Percentiles rank a stretch among this genome's conserved stretches.
These are phyloP conservation scores for Aspergillus nidulans DNA, from an alignment of 495 filamentous ascomycete genomes.

Conservation along the genomic window DNA sequence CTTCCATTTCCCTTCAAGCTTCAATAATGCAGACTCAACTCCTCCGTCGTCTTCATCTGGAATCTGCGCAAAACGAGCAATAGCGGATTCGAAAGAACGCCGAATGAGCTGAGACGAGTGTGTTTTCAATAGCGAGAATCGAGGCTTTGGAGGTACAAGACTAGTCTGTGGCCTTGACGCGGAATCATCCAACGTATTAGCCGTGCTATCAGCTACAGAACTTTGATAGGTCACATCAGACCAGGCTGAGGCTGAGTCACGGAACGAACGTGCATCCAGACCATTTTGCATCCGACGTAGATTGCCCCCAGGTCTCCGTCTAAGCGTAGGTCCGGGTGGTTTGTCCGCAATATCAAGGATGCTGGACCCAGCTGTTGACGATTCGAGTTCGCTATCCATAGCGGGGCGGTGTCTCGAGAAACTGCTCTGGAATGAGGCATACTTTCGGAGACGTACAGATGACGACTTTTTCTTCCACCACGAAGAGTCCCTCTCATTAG, in stretches of 20 bases:
- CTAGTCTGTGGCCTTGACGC: conserved; percentile 30
- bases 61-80: conserved; percentile 81
- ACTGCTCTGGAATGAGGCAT: conserved; percentile 71
- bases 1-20: conserved; percentile 81
- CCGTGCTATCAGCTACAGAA: conserved; percentile 49
- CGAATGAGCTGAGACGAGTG: conserved; percentile 73
- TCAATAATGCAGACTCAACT: conserved; percentile 83
- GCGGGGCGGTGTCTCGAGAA: conserved; percentile 56
- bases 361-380: conserved; percentile 41
- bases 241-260: conserved; percentile 64
- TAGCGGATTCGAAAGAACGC: conserved; percentile 85
- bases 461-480: conserved; percentile 26
- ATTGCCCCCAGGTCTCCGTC: conserved; percentile 85
- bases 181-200: conserved; percentile 18
- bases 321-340: conserved; percentile 53
- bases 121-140: conserved; percentile 64
- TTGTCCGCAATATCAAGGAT: conserved; percentile 35
- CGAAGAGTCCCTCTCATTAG: conserved; percentile 27
- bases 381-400: conserved; percentile 55
- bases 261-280: conserved; percentile 57
- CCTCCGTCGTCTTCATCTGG: conserved; percentile 94
- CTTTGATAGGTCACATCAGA: conserved; percentile 67
- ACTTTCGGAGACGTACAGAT: conserved; percentile 50
- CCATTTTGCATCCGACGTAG: conserved; percentile 74
- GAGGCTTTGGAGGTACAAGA: conserved; percentile 38